Conservation (phyloP, 306 rosid genomes). For the Abrus pulchellus region DNA sequence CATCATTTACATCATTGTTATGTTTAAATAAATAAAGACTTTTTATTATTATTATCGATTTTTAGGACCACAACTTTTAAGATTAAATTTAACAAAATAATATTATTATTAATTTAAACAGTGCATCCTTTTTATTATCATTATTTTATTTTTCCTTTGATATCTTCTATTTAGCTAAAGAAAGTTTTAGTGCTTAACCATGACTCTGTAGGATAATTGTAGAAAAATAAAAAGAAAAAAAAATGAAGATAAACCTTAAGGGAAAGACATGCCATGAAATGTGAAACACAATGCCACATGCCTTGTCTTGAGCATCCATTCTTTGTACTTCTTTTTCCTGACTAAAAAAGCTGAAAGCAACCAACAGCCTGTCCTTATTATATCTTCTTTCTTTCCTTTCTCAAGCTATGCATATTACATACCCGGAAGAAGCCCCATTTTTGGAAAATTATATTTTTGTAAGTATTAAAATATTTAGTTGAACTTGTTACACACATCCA, state of each 20-base stretch:
- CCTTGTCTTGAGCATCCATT: slow-evolving; percentile 80
- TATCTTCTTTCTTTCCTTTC: slow-evolving; percentile 46
- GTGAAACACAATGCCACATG: slow-evolving; percentile 95
- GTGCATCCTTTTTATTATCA: no score
- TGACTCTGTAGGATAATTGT: not conserved
- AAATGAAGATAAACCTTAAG: slow-evolving; percentile 45
- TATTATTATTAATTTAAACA: no score
- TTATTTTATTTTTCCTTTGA: no score
- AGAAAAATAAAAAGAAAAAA: not conserved
- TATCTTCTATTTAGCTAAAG: no score
- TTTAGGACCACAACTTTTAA: no score
- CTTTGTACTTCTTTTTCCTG: slow-evolving; percentile 73
- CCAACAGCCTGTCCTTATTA: slow-evolving; percentile 78
- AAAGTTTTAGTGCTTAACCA: no score
- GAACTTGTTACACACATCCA: slow-evolving; percentile 36
- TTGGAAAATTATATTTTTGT: slow-evolving; percentile 40
- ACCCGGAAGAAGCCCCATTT: slow-evolving; percentile 53
- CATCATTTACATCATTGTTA: no score
- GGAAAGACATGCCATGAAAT: slow-evolving; percentile 85
- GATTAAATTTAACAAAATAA: no score
- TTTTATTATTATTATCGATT: no score
- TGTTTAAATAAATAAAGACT: no score
- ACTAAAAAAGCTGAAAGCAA: slow-evolving; percentile 80
- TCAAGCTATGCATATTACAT: slow-evolving; percentile 35
- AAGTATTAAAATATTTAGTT: slow-evolving; percentile 45